Base-by-base conservation (phyloP, 2,329 filamentous ascomycete genomes). In the Amauroascus verrucosus region DNA sequence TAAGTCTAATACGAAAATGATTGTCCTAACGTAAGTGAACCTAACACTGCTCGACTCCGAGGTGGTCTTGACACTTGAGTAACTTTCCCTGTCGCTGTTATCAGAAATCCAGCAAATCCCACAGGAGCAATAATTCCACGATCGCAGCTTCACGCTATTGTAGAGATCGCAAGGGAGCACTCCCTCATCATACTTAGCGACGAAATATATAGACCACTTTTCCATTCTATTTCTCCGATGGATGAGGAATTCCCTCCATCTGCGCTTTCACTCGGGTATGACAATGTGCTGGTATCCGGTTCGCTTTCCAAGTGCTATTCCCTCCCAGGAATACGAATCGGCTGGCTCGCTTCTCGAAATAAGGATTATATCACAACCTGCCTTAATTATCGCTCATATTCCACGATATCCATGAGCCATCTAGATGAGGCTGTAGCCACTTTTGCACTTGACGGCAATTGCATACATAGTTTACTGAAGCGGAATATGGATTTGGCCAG, bases 241-340 rank as follows among this genome's bases (percentile, higher is more conserved):
- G 74, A 78, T 54, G 60, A 69, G 2, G 75, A 77, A 18, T 78
- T 78, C 53, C 85, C 79, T 1, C 83, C 85, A 0, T 88, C 86
- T 0, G 75, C 83, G 9, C 74, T 89, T 0, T 81, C 85, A 0
- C 72, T 93, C 41, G 83, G 82, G 41, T 93, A 94, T 67, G 70
- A 78, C 2, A 84, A 82, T 53, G 78, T 80, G 20, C 75, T 95
- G 30, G 80, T 81, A 11, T 93, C 86, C 0, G 84, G 88, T 13
- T 90, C 86, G 16, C 81, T 94, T 74, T 91, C 85, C 24, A 95
- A 95, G 70, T 85, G 87, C 0, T 95, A 88, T 69, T 82, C 85
- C 1, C 72, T 95, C 3, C 87, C 88, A 0, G 88, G 89, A 1
- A 83, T 94, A 57, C 82, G 88, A 0, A 70, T 90, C 1, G 89